Evolutionary conservation across 352 stramenopile genomes (phyloP).

Genomic region (Peronospora destructor): DNA sequence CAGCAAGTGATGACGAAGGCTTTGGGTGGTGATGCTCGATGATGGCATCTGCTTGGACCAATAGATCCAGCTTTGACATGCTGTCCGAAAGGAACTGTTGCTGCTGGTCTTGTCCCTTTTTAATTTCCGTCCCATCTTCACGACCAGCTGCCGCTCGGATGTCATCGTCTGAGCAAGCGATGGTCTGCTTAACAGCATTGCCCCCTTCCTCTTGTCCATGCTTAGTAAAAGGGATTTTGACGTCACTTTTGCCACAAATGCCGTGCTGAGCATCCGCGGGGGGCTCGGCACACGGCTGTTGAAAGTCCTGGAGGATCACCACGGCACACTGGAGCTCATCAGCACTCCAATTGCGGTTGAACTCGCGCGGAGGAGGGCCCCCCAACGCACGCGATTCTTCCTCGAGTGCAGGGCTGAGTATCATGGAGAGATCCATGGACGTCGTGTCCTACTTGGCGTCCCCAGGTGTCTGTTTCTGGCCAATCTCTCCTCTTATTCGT

Average conservation of each 20-base stretch:
- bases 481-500: conserved; percentile 3
- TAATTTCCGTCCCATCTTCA: conserved; percentile 5
- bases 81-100: conserved; percentile 17
- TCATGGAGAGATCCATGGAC: conserved; percentile 48
- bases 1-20: conserved; percentile 7
- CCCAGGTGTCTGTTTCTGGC: not conserved
- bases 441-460: not conserved
- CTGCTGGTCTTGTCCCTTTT: conserved; percentile 3
- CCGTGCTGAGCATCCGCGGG: conserved; percentile 1
- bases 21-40: conserved; percentile 33
- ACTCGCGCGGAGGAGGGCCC: conserved; percentile 4
- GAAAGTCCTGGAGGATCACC: conserved; percentile 59
- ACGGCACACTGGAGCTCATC: conserved; percentile 58
- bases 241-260: conserved; percentile 7
- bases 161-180: conserved; percentile 4
- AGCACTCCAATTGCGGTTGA: conserved; percentile 31
- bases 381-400: conserved; percentile 17
- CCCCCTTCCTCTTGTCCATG: conserved; percentile 8
- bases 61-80: conserved; percentile 50
- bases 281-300: conserved; percentile 19
- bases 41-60: conserved; percentile 65
- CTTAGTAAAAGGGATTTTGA: conserved; percentile 9
- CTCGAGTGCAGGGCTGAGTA: conserved; percentile 38
- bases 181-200: not conserved
- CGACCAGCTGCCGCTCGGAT: conserved; percentile 4